These are phyloP conservation scores for Chaetothyriales sp. DNA, from an alignment of 2,329 filamentous ascomycete species.

Conservation along the genomic window DNA sequence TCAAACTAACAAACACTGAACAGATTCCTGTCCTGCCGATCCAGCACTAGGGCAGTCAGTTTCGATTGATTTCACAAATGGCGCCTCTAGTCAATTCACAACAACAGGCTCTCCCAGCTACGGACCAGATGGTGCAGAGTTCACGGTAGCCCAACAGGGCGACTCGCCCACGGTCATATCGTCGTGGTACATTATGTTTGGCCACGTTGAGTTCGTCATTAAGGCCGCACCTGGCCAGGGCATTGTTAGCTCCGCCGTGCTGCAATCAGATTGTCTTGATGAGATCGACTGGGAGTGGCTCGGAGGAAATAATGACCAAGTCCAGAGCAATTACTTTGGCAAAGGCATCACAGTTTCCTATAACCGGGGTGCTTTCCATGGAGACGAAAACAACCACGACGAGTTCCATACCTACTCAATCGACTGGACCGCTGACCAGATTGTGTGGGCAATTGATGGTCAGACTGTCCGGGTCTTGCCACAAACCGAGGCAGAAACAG, in stretches of 20 bases:
- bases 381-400: slow-evolving; percentile 42
- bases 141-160: slow-evolving; percentile 62
- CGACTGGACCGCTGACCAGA: slow-evolving; percentile 50
- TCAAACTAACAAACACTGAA: not conserved
- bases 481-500: slow-evolving; percentile 43
- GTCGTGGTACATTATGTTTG: slow-evolving; percentile 99
- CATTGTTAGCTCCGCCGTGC: slow-evolving; percentile 81
- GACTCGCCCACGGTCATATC: slow-evolving; percentile 77
- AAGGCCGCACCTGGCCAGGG: slow-evolving; percentile 77
- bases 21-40: slow-evolving; percentile 49
- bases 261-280: slow-evolving; percentile 82
- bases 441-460: slow-evolving; percentile 53
- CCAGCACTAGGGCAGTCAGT: slow-evolving; percentile 72
- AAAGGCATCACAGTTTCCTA: slow-evolving; percentile 69
- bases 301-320: slow-evolving; percentile 56
- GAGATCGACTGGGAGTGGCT: slow-evolving; percentile 98
- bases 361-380: slow-evolving; percentile 72
- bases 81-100: slow-evolving; percentile 63
- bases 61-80: slow-evolving; percentile 67
- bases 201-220: slow-evolving; percentile 69
- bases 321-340: slow-evolving; percentile 96
- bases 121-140: slow-evolving; percentile 58
- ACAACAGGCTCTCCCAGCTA: slow-evolving; percentile 57
- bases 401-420: slow-evolving; percentile 36
- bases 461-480: slow-evolving; percentile 45